These are phyloP conservation scores for Cryptosporidium ubiquitum DNA, from an alignment of 169 alveolate species.

Conservation along the genomic window DNA sequence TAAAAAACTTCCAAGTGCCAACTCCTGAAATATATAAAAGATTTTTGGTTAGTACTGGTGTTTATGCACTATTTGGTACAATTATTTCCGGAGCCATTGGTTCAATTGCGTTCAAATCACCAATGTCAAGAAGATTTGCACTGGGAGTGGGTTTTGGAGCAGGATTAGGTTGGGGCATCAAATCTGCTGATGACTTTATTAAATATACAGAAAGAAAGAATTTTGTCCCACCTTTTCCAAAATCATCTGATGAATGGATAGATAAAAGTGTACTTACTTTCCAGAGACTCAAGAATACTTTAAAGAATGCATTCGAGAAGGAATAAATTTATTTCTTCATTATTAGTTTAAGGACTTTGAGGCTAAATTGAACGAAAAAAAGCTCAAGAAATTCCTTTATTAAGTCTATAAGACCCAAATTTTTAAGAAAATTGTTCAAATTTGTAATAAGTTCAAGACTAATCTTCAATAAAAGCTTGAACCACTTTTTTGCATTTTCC, in stretches of 20 bases:
- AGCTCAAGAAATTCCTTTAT: neutral
- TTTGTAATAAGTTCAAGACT: neutral
- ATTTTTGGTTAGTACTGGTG: constrained; percentile 48
- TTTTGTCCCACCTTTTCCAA: constrained; percentile 46
- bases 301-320: neutral
- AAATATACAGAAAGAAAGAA: constrained; percentile 36
- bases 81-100: constrained; percentile 37
- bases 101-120: constrained; percentile 43
- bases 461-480: constrained; percentile 41
- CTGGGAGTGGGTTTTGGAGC: constrained; percentile 66
- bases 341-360: neutral
- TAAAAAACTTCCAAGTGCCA: neutral
- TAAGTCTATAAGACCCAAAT: neutral
- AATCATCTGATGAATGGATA: constrained; percentile 70
- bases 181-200: constrained; percentile 56
- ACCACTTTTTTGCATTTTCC: constrained; percentile 53
- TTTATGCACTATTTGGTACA: constrained; percentile 55
- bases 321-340: constrained; percentile 1
- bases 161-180: constrained; percentile 67
- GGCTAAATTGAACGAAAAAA: neutral
- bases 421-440: neutral
- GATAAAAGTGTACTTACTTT: constrained; percentile 23
- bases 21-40: constrained; percentile 60
- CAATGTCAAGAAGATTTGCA: constrained; percentile 46
- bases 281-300: constrained; percentile 9